Base-by-base conservation (phyloP, 2,329 filamentous ascomycete genomes). In the Bertia moriformis region DNA sequence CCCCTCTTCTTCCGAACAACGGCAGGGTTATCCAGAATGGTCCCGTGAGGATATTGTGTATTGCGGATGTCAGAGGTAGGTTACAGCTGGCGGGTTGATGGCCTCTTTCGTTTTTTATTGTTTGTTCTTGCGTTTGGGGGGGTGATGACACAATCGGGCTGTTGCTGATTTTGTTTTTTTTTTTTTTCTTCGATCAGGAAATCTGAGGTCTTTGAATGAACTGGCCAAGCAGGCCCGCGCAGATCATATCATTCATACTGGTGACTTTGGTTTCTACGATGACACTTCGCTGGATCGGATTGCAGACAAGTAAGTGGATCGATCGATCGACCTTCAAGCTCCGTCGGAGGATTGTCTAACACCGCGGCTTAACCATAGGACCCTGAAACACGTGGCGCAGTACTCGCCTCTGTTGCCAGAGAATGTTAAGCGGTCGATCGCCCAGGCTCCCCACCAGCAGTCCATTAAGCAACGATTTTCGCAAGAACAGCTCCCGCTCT, bases 231-330 rank as follows among this genome's bases (percentile, higher is more conserved):
- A 91, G 57, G 89, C 91, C 45, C 83, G 83, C 57, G 91, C 91
- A 51, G 87, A 95, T 63, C 87, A 95, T 65, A 94, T 98, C 61
- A 87, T 98, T 54, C 91, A 98, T 63, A 98, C 91, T 15, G 91
- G 91, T 60, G 91, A 98, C 60, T 98, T 98, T 58, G 91, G 91
- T 45, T 98, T 98, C 66, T 98, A 98, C 66, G 91, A 98, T 60
- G 83, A 93, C 52, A 85, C 81, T 40, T 98, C 91, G 24, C 68
- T 98, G 48, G 89, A 96, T 54, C 82, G 91, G 54, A 96, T 98
- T 65, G 91, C 91, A 30, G 91, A 98, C 62, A 98, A 98, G 86
- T 93, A 65, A 67, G 78, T 65, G 12, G 10, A 27, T 10, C 22
- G n/a, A 7, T 10, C 7, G 22, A 27, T 27, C n/a, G n/a, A n/a